Conservation (phyloP, 2,329 filamentous ascomycete species). For the Xylariaceae sp. region DNA sequence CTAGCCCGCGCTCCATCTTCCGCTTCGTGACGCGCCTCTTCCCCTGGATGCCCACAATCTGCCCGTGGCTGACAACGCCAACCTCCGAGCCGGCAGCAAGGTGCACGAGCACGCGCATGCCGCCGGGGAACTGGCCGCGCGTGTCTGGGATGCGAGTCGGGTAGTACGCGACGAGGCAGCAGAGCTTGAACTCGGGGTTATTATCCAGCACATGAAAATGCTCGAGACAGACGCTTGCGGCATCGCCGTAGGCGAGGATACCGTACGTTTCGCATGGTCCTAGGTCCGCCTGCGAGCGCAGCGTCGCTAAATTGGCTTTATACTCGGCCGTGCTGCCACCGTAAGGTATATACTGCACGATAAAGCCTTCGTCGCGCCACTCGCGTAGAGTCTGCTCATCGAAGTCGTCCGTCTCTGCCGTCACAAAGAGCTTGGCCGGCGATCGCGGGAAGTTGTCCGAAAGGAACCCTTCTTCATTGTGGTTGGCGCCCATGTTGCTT, state of each 20-base stretch:
- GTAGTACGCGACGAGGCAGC: constrained; percentile 43
- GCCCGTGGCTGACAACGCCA: constrained; percentile 38
- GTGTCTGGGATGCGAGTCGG: constrained; percentile 42
- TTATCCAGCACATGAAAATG: constrained; percentile 43
- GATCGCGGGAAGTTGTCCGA: constrained; percentile 37
- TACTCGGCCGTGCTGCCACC: constrained; percentile 34
- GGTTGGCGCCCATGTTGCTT: constrained; percentile 26
- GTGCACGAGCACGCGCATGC: constrained; percentile 39
- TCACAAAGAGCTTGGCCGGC: constrained; percentile 40
- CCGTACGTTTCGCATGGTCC: constrained; percentile 42
- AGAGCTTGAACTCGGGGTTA: constrained; percentile 41
- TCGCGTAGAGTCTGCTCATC: constrained; percentile 35
- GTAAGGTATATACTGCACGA: constrained; percentile 41
- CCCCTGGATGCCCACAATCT: constrained; percentile 44
- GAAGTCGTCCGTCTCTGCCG: constrained; percentile 40
- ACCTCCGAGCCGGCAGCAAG: constrained; percentile 38
- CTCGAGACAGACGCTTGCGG: constrained; percentile 40
- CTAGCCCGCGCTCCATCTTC: constrained; percentile 35
- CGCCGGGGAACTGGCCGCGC: constrained; percentile 37
- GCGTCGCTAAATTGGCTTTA: constrained; percentile 29
- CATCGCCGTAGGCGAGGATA: constrained; percentile 43
- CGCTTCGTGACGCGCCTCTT: constrained; percentile 35
- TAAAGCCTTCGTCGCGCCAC: constrained; percentile 42
- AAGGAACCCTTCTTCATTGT: constrained; percentile 40
- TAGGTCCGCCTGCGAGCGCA: constrained; percentile 30